A percentile compares a stretch with the other conserved stretches of the same genome.
phyloP scores from a whole-genome alignment of 1,284 basidiomycete species.

The Apiotrichum veenhuisii region DNA sequence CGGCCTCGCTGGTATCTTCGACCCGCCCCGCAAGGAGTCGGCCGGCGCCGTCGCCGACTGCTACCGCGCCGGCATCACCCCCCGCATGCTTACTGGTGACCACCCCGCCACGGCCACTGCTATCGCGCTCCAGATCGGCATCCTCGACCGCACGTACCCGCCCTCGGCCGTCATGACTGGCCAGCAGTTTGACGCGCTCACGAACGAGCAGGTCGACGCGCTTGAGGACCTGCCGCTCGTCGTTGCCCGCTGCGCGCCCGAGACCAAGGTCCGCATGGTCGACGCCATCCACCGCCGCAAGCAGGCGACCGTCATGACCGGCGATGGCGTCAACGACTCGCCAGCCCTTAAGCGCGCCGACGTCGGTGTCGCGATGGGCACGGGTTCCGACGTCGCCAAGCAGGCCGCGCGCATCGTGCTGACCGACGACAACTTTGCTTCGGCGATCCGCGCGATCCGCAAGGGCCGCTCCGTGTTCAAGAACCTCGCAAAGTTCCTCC shows the following conservation, averaged over 20 bases:
- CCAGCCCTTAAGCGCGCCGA: conserved; percentile 59
- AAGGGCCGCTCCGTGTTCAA: conserved; percentile 60
- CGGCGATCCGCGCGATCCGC: conserved; percentile 62
- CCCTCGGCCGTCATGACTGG: conserved; percentile 54
- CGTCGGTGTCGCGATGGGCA: conserved; percentile 68
- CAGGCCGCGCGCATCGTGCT: conserved; percentile 61
- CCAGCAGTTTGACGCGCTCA: conserved; percentile 61
- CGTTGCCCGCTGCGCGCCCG: conserved; percentile 58
- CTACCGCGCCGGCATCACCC: conserved; percentile 62
- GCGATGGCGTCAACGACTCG: conserved; percentile 60
- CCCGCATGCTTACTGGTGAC: conserved; percentile 61
- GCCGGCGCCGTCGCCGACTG: conserved; percentile 61
- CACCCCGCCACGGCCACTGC: conserved; percentile 54
- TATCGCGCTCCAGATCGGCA: conserved; percentile 55
- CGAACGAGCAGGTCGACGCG: conserved; percentile 60
- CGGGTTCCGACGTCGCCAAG: conserved; percentile 66
- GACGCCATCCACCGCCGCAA: conserved; percentile 57
- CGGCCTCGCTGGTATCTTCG: conserved; percentile 63
- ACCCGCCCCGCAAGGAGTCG: conserved; percentile 67
- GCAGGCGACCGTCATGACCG: conserved; percentile 51
- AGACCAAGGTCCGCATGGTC: conserved; percentile 59
- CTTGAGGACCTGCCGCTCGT: conserved; percentile 58
- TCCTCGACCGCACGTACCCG: conserved; percentile 52
- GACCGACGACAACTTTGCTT: conserved; percentile 69
- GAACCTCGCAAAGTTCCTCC: conserved; percentile 51